phyloP scores from a whole-genome alignment of 768 basidiomycete species.

The Boletus coccyginus region DNA sequence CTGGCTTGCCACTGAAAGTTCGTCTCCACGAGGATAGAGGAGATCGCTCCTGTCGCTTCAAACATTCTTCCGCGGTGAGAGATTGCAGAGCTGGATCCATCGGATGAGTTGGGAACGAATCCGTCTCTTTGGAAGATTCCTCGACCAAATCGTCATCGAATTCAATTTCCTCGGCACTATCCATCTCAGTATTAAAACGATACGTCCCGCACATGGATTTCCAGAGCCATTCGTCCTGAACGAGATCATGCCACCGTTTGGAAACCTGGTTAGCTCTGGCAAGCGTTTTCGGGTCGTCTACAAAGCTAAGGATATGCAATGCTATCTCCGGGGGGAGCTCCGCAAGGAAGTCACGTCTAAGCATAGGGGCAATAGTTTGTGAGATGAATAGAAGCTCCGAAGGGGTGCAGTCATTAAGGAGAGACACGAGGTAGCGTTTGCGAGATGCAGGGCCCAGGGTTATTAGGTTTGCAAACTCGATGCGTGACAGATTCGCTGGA shows the following conservation, averaged over 20 bases:
- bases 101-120: constrained; percentile 32
- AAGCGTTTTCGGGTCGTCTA: constrained; percentile 74
- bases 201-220: constrained; percentile 64
- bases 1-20: constrained; percentile 3
- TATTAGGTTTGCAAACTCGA: constrained; percentile 32
- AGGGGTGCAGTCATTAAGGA: constrained; percentile 54
- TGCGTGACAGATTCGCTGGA: constrained; percentile 27
- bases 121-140: constrained; percentile 35
- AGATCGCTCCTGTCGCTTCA: constrained; percentile 28
- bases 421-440: constrained; percentile 48
- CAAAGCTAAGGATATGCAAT: constrained; percentile 69
- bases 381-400: constrained; percentile 67
- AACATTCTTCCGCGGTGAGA: constrained; percentile 31
- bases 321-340: constrained; percentile 70
- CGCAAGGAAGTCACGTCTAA: constrained; percentile 58
- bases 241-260: constrained; percentile 64
- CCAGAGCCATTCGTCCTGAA: constrained; percentile 80
- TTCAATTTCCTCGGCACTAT: constrained; percentile 21
- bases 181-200: constrained; percentile 39
- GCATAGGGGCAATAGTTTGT: constrained; percentile 57
- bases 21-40: constrained; percentile 26
- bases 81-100: constrained; percentile 43
- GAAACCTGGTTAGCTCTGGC: constrained; percentile 69
- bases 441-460: constrained; percentile 41
- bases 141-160: constrained; percentile 26